Evolutionary conservation across 768 basidiomycete genomes (phyloP), one percentile per base, ranked within the genome.

Genomic region (Boletus pseudo-olivaceus): DNA sequence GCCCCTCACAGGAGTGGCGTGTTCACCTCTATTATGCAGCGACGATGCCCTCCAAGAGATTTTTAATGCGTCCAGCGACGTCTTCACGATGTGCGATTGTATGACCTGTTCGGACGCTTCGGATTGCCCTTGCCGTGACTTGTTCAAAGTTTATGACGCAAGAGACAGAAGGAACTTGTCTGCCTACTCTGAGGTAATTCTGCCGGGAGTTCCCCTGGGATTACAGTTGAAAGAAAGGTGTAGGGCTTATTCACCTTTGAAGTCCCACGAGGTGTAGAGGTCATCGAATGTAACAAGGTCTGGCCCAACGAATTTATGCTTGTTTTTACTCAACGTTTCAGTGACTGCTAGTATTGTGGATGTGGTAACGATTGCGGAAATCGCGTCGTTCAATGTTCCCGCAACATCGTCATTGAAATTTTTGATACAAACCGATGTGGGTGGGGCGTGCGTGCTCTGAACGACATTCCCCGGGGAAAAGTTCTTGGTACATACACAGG

Each of bases 401-500:
- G 87, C 27, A 72, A 81, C 42, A 57, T 83, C 11, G 73, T 79
- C 3, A 73, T 89, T 9, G 81, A 87, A 57, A 67, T 89, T n/a
- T 88, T 88, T 75, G 81, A 84, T 57, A 88, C 87, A 0, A 35
- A 50, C 5, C 62, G 70, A 19, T 72, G 78, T 51, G 87, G 87
- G 4, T 89, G 85, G 87, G 87, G 87, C 7, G 85, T 78, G 3
- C 74, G 84, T n/a, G 67, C 81, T 0, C 59, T 74, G 7, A 58
- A 63, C 0, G 61, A 70, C 27, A 58, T 88, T 1, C 67, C 67
- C 20, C 68, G 53, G 45, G 87, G 87, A 5, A 84, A 82, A 56
- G 81, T 88, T 4, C 55, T 89, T 26, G 88, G 87, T 3, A 71
- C 84, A 10, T 89, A 85, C 60, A 80, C 85, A 50, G 88, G 88